phyloP scores from a whole-genome alignment of 140 eudicot genomes.

The Anethum foeniculum region DNA sequence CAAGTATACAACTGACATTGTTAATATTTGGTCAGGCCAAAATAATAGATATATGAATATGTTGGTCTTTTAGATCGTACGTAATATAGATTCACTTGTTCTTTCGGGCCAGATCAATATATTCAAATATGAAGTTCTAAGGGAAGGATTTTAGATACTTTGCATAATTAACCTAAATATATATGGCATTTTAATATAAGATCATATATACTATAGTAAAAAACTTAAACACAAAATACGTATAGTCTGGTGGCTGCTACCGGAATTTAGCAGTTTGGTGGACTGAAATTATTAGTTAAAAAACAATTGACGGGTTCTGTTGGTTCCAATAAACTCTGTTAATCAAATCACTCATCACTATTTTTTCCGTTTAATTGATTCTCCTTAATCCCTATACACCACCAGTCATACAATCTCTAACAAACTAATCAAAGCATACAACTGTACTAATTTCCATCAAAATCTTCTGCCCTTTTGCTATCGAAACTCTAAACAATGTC shows the following conservation, averaged over 20 bases:
- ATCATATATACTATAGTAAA: too few relatives aligned
- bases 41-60: too few relatives aligned
- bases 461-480: background rate
- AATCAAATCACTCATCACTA: background rate
- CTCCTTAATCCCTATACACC: background rate
- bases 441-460: too few relatives aligned
- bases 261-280: background rate
- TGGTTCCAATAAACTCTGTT: background rate
- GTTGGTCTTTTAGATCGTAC: background rate
- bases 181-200: background rate
- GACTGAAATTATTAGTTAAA: background rate
- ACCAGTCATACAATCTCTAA: background rate
- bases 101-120: background rate
- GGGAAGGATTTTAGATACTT: too few relatives aligned
- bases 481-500: background rate
- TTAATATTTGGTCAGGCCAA: background rate
- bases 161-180: too few relatives aligned
- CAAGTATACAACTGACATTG: background rate
- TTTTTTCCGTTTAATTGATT: too few relatives aligned
- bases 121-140: too few relatives aligned
- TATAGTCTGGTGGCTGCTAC: background rate
- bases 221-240: background rate
- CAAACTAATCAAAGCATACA: background rate
- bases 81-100: background rate
- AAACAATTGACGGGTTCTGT: background rate